Conservation (phyloP, 148 eudicot species). For the Chenopodium berlandieri region DNA sequence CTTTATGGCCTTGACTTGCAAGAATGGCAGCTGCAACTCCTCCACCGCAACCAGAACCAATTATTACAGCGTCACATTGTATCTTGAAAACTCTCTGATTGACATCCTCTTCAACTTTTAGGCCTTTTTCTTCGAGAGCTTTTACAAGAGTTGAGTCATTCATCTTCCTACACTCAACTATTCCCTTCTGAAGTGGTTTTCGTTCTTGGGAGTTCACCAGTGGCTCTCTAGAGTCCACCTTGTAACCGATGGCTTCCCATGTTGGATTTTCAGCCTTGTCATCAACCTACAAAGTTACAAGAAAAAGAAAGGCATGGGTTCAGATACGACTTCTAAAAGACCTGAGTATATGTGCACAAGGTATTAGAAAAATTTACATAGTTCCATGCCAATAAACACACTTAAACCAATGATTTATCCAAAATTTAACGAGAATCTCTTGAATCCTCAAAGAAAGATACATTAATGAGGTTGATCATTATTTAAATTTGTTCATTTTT, state of each 20-base stretch:
- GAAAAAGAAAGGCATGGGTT: not conserved
- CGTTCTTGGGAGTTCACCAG: constrained; percentile 28
- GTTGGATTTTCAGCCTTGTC: constrained; percentile 58
- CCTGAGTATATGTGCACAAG: not conserved
- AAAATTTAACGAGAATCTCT: not conserved
- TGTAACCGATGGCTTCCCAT: constrained; percentile 82
- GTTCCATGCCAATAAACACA: too few species aligned
- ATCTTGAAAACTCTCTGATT: constrained; percentile 30
- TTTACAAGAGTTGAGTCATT: constrained; percentile 47
- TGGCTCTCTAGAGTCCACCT: constrained; percentile 39
- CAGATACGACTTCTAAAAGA: not conserved
- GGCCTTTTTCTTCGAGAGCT: constrained; percentile 55
- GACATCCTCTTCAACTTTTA: constrained; percentile 46
- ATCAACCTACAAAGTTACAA: constrained; percentile 48
- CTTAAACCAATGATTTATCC: not conserved
- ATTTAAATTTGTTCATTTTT: not conserved
- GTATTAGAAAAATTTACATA: not conserved
- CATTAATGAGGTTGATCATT: not conserved
- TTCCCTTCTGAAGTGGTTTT: constrained; percentile 77
- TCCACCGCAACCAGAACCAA: constrained; percentile 91
- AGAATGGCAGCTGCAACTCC: constrained; percentile 85
- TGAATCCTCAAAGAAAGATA: not conserved
- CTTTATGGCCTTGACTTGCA: constrained; percentile 62
- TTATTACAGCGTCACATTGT: constrained; percentile 73
- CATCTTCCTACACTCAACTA: constrained; percentile 47